Evolutionary conservation across 768 basidiomycete species (phyloP).

Genomic region (Phanerodontia chrysosporium): DNA sequence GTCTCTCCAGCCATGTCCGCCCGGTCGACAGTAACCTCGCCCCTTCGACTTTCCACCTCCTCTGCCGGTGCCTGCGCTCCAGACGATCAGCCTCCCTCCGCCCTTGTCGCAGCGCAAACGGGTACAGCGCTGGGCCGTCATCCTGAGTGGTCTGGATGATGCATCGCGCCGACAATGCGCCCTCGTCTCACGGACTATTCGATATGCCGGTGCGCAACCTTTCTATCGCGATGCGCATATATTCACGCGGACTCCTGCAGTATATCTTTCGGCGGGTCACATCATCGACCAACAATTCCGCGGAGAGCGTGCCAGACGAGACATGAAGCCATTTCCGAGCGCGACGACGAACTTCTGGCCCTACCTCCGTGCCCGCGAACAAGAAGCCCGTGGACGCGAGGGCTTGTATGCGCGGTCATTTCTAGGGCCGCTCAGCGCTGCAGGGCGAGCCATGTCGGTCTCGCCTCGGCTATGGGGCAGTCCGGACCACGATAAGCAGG

Average conservation of each 20-base stretch:
- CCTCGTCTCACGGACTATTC: slow-evolving; percentile 56
- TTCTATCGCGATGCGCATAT: not conserved
- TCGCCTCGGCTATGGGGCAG: slow-evolving; percentile 51
- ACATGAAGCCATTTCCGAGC: slow-evolving; percentile 35
- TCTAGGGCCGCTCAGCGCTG: slow-evolving; percentile 33
- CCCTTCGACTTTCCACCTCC: slow-evolving; percentile 34
- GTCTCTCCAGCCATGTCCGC: too few relatives aligned
- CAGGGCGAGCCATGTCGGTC: slow-evolving; percentile 31
- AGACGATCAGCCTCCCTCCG: slow-evolving; percentile 52
- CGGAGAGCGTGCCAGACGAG: slow-evolving; percentile 42
- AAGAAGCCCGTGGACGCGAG: slow-evolving; percentile 37
- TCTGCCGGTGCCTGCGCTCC: slow-evolving; percentile 24
- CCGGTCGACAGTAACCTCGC: too few relatives aligned
- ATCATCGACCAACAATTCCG: slow-evolving; percentile 43
- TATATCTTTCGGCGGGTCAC: slow-evolving; percentile 56
- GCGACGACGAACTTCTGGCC: slow-evolving; percentile 68
- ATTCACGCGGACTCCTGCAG: slow-evolving; percentile 28
- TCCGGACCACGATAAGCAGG: slow-evolving; percentile 55
- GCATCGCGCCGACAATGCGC: slow-evolving; percentile 41
- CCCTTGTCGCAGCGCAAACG: slow-evolving; percentile 53
- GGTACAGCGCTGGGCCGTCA: slow-evolving; percentile 47
- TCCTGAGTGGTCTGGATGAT: slow-evolving; percentile 45
- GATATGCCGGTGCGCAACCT: slow-evolving; percentile 52
- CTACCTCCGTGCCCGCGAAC: slow-evolving; percentile 50
- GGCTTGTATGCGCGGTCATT: slow-evolving; percentile 46